Base-by-base conservation (phyloP, 176 grass and related monocot species). In the Rhynchospora breviuscula region DNA sequence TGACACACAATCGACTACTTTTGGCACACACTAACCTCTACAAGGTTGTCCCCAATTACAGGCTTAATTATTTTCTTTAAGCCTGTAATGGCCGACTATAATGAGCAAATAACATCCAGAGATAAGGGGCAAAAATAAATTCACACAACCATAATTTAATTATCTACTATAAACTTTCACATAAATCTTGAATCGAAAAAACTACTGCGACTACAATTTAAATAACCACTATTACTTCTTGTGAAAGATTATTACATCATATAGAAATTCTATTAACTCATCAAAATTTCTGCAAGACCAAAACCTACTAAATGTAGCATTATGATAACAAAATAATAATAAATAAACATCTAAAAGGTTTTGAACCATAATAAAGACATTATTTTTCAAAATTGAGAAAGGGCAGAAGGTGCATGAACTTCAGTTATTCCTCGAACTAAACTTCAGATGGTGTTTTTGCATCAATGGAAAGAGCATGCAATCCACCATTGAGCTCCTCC, bases 401-500 rank as follows among this genome's bases (percentile, higher is more conserved):
- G 23, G 51, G 12, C 51, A 78, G 31, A 77, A 57, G 0, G 12
- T 33, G 73, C 56, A 56, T 31, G 48, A 78, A 78, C 12, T 31
- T 21, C 45, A 81, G 5, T 22, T 81, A 29, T 57, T 7, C 15
- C 29, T 63, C 44, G 33, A 87, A 84, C 84, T 90, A 89, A 74
- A 88, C 89, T 89, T 98, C 95, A 0, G 92, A 93, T 40, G 92
- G 92, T 77, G 91, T 93, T 70, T 93, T 95, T 59, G 95, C 95
- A 86, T 91, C 89, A 2, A 98, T 98, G 9, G 95, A 95, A 19
- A 95, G 84, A 3, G 95, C 92, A 22, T 95, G 95, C 86, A 95
- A 93, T 62, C 95, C 95, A 25, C 66, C 89, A 23, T 88, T 89
- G 49, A 98, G 86, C 86, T 95, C 92, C 15, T 98, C 91, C 35